These are phyloP conservation scores for Botryotinia narcissicola DNA, from an alignment of 2,329 filamentous ascomycete species.

Conservation along the genomic window DNA sequence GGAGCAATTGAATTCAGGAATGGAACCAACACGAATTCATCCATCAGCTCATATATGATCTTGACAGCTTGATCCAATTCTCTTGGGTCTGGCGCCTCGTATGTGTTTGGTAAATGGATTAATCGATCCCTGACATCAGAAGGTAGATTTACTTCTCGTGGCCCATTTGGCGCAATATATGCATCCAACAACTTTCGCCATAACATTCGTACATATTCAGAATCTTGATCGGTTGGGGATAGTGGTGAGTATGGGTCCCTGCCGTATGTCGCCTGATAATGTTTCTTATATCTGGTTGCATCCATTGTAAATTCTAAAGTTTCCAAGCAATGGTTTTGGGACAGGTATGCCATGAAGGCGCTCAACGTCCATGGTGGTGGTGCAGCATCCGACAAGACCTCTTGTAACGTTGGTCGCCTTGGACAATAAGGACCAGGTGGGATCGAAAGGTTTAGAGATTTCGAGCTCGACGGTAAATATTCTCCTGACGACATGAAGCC, in stretches of 20 bases:
- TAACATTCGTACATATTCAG: constrained; percentile 66
- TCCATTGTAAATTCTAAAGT: constrained; percentile 97
- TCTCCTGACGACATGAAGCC: constrained; percentile 49
- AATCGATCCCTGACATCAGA: constrained; percentile 80
- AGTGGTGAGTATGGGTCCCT: constrained; percentile 44
- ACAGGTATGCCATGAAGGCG: constrained; percentile 95
- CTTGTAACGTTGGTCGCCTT: constrained; percentile 70
- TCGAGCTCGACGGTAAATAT: constrained; percentile 38
- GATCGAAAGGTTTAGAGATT: constrained; percentile 48
- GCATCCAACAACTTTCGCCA: constrained; percentile 88
- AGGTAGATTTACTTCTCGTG: constrained; percentile 87
- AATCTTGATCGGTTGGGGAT: constrained; percentile 37
- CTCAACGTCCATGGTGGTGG: constrained; percentile 85
- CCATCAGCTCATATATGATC: constrained; percentile 95
- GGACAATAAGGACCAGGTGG: constrained; percentile 50
- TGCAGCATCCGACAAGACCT: constrained; percentile 84
- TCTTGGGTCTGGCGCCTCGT: constrained; percentile 69
- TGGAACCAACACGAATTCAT: constrained; percentile 89
- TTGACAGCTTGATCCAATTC: constrained; percentile 77
- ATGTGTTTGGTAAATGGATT: constrained; percentile 58
- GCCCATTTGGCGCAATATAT: constrained; percentile 83
- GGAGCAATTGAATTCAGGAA: constrained; percentile 65
- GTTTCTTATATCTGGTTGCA: constrained; percentile 72
- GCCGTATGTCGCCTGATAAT: constrained; percentile 43
- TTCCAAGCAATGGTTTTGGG: constrained; percentile 95